Evolutionary conservation across 1,284 basidiomycete genomes (phyloP), one percentile per base, ranked within the genome.

Genomic region (Malassezia slooffiae): DNA sequence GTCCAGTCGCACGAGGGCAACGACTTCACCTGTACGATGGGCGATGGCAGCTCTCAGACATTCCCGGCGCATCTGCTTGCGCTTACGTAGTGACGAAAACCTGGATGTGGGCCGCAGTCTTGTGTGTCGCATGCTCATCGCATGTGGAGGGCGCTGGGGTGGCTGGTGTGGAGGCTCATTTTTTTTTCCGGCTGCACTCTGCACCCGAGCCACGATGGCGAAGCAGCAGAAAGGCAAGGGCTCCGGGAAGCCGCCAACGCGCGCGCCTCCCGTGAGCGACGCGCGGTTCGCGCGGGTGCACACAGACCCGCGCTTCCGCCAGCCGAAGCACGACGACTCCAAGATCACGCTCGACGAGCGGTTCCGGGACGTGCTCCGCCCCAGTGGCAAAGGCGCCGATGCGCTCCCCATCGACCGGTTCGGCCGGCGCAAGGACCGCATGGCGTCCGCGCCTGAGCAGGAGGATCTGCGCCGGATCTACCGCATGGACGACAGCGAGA

Each of bases 341-440:
- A 93, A 90, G 71, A 81, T 93, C 38, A 78, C 83, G 49, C 78
- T 96, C 29, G 91, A 97, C 70, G 82, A 91, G 12, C 81, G 91
- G n/a, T 97, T 97, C 78, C 85, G 83, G 70, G 74, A 76, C 49
- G 75, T 93, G 15, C 79, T 96, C 38, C 73, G 78, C 16, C 73
- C 74, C 49, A 16, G 32, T 9, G 22, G 26, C 12, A 10, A 19
- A 16, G 15, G 26, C 8, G 41, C 41, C 28, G 54, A 58, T 35
- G 50, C 52, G 12, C 52, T 54, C 31, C 52, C 58, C 46, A 53
- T 61, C 54, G 50, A 55, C 34, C 44, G 58, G 13, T 52, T 62
- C 36, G 65, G 63, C 16, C 54, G 61, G 5, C 52, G 67, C 17
- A 54, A 67, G 11, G 55, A 62, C 5, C 58, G 57, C 1, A 62